Percentiles rank a stretch among this genome's conserved stretches.
phyloP scores from a whole-genome alignment of 2,329 filamentous ascomycete species.

The Trichoderma harzianum region DNA sequence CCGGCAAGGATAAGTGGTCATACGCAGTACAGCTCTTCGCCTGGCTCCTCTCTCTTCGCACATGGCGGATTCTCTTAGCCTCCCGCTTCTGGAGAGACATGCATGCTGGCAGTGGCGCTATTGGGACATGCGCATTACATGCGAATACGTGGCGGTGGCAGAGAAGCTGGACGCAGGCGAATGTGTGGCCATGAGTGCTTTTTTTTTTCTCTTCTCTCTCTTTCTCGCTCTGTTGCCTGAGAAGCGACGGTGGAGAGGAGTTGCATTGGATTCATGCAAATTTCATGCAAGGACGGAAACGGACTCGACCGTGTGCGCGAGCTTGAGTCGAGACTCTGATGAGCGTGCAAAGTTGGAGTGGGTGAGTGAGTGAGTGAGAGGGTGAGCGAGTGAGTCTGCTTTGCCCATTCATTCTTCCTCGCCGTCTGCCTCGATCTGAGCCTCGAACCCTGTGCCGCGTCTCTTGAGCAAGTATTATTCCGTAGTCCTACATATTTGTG shows the following conservation, averaged over 20 bases:
- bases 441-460: neutral
- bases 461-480: neutral
- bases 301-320: neutral
- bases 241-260: neutral
- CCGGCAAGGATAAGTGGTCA: neutral
- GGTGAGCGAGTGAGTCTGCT: neutral
- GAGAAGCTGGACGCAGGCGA: slow-evolving; percentile 5
- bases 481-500: neutral
- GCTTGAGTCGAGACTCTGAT: neutral
- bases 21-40: neutral
- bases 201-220: neutral
- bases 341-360: neutral
- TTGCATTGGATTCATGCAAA: slow-evolving; percentile 6
- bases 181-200: neutral
- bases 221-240: neutral
- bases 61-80: neutral
- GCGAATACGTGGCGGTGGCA: slow-evolving; percentile 16
- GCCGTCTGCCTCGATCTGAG: neutral
- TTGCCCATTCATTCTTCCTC: neutral
- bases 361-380: neutral
- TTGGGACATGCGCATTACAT: slow-evolving; percentile 1
- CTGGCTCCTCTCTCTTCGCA: neutral
- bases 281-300: neutral
- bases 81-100: slow-evolving; percentile 11
- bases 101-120: slow-evolving; percentile 9